Percentiles rank a stretch among this genome's conserved stretches.
Evolutionary conservation across 768 basidiomycete genomes (phyloP).

Genomic region (Psilocybe subaeruginosa): DNA sequence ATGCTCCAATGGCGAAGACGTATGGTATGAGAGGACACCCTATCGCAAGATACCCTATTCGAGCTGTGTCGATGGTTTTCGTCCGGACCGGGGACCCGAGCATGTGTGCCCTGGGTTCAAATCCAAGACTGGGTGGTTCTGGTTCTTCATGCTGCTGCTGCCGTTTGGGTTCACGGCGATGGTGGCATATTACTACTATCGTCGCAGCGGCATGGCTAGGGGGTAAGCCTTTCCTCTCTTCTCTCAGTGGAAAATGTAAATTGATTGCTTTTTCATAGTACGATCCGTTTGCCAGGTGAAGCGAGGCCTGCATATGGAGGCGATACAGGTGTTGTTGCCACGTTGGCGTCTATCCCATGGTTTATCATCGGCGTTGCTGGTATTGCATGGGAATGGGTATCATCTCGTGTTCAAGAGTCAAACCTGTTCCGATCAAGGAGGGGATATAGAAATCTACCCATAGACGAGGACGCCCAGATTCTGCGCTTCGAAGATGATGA

Average conservation of each 20-base stretch:
- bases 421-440: constrained; percentile 49
- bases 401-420: constrained; percentile 44
- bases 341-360: constrained; percentile 88
- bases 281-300: constrained; percentile 77
- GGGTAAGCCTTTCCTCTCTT: constrained; percentile 55
- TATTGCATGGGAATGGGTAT: constrained; percentile 70
- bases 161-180: constrained; percentile 80
- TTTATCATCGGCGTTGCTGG: constrained; percentile 81
- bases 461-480: constrained; percentile 90
- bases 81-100: constrained; percentile 72
- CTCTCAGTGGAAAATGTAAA: constrained; percentile 3
- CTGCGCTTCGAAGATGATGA: constrained; percentile 84
- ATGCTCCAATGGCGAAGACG: constrained; percentile 66
- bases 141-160: constrained; percentile 75
- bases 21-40: constrained; percentile 93
- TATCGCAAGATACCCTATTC: constrained; percentile 93
- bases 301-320: constrained; percentile 37
- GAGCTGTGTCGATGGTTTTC: constrained; percentile 76
- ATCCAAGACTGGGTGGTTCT: constrained; percentile 79
- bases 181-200: constrained; percentile 83
- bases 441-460: constrained; percentile 77
- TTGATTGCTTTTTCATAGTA: constrained; percentile 42
- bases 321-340: constrained; percentile 53
- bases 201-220: constrained; percentile 67
- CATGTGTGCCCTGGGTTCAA: constrained; percentile 86